These are phyloP conservation scores for Scortechinia acanthostroma DNA, from an alignment of 2,329 filamentous ascomycete species.

Conservation along the genomic window DNA sequence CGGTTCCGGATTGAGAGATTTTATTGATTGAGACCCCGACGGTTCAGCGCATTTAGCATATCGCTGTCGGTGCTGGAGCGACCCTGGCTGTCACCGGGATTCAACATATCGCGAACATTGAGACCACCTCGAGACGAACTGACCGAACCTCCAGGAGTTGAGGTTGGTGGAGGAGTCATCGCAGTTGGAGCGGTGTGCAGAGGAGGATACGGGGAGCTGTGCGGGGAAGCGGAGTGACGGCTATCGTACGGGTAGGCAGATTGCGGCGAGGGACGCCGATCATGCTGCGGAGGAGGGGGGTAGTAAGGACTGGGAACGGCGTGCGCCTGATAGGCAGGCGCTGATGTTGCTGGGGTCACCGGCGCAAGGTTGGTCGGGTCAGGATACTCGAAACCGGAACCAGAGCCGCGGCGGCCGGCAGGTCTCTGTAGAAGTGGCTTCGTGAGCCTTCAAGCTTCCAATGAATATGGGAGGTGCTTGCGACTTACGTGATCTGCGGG, in stretches of 20 bases:
- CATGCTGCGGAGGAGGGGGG: slow-evolving; percentile 10
- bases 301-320: slow-evolving; percentile 22
- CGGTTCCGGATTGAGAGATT: not conserved
- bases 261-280: slow-evolving; percentile 25
- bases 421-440: slow-evolving; percentile 22
- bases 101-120: slow-evolving; percentile 37
- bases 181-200: slow-evolving; percentile 14
- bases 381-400: slow-evolving; percentile 32
- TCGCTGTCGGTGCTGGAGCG: slow-evolving; percentile 36
- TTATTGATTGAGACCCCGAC: slow-evolving; percentile 23
- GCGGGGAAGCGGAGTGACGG: slow-evolving; percentile 29
- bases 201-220: slow-evolving; percentile 19
- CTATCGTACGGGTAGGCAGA: slow-evolving; percentile 29
- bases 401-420: slow-evolving; percentile 28
- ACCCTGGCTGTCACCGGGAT: slow-evolving; percentile 22
- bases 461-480: too few species aligned
- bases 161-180: slow-evolving; percentile 26
- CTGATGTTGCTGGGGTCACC: slow-evolving; percentile 30
- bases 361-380: slow-evolving; percentile 34
- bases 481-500: slow-evolving; percentile 35
- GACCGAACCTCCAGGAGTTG: slow-evolving; percentile 17
- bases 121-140: slow-evolving; percentile 24
- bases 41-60: slow-evolving; percentile 36
- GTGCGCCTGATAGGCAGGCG: slow-evolving; percentile 29
- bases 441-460: too few species aligned